Evolutionary conservation across 116 monocot species (phyloP), one percentile per base, ranked within the genome.

Genomic region (Posidonia oceanica): DNA sequence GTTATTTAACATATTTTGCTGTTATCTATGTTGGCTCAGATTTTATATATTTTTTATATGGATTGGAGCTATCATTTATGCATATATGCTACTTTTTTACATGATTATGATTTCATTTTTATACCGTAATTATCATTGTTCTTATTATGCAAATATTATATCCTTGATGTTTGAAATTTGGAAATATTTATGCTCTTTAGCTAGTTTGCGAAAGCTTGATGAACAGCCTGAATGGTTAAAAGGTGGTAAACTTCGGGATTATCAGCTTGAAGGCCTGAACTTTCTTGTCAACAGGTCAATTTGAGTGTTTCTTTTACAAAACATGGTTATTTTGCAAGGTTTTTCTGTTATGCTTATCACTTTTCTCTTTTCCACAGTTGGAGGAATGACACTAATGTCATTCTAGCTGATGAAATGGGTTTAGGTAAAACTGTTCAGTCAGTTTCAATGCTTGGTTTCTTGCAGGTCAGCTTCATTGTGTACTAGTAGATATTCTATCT

Each of bases 381-480:
- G 97, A 89, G 97, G 78, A 97, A 92, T 82, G 92, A 97, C 72
- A 97, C 97, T 51, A 97, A 97, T 87, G 97, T 92, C 58, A 92
- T 97, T 80, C 71, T 97, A 41, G 97, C 97, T 73, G 97, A 97
- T 85, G 97, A 97, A 78, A 97, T 97, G 97, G 97, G 97, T 70
- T 87, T 97, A 62, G 97, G 97, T 73, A 97, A 97, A 88, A 97
- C 97, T 70, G 83, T 97, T 62, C 97, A 97, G 72, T 83, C 97
- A 36, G 89, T 97, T 74, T 97, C 97, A 39, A 97, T 97, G 92
- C 69, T 97, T 61, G 97, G 97, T 14, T 97, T 94, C 69, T 75
- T 94, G 69, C 94, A 94, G 85, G 94, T 90, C 53, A 40, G 52
- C 7, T 70, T 22, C 61, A 39, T 40, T 39, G 48, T 41, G 36